Evolutionary conservation across 148 eudicot species (phyloP).

Genomic region (Fagopyrum tataricum): DNA sequence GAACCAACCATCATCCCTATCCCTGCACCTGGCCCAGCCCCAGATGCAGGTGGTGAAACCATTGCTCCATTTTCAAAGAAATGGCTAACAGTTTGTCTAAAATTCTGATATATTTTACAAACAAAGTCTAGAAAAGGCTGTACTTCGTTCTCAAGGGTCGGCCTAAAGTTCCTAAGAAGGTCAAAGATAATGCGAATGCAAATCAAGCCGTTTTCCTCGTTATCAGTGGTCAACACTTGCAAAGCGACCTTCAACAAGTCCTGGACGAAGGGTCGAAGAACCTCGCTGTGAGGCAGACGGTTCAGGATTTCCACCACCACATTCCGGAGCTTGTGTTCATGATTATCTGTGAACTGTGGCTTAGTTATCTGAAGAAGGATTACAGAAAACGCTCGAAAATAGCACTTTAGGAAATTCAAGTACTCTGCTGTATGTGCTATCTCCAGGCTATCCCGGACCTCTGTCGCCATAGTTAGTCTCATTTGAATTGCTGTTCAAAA

Average conservation of each 20-base stretch:
- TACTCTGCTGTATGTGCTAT: conserved; percentile 94
- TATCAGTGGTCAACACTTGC: conserved; percentile 88
- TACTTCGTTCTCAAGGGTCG: conserved; percentile 78
- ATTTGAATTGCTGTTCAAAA: conserved; percentile 55
- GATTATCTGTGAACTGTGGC: conserved; percentile 80
- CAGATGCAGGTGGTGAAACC: conserved; percentile 41
- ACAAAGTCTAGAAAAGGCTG: conserved; percentile 96
- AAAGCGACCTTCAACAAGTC: conserved; percentile 85
- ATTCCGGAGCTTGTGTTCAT: conserved; percentile 86
- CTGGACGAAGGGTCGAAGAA: conserved; percentile 84
- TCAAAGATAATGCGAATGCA: conserved; percentile 93
- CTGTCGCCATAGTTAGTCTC: conserved; percentile 91
- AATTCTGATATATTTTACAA: conserved; percentile 88
- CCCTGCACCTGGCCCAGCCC: conserved; percentile 11
- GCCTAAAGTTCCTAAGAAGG: conserved; percentile 82
- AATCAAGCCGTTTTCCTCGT: conserved; percentile 87
- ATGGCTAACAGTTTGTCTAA: conserved; percentile 72
- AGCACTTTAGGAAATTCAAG: conserved; percentile 87
- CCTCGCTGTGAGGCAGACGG: conserved; percentile 95
- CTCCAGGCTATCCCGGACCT: conserved; percentile 94
- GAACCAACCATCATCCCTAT: conserved; percentile 48
- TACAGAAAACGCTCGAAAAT: conserved; percentile 77
- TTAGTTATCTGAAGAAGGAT: conserved; percentile 74
- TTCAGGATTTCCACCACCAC: conserved; percentile 83
- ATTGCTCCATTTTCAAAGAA: conserved; percentile 78